Evolutionary conservation across 2,329 filamentous ascomycete genomes (phyloP).

Genomic region (Arthrobotrys musiformis): DNA sequence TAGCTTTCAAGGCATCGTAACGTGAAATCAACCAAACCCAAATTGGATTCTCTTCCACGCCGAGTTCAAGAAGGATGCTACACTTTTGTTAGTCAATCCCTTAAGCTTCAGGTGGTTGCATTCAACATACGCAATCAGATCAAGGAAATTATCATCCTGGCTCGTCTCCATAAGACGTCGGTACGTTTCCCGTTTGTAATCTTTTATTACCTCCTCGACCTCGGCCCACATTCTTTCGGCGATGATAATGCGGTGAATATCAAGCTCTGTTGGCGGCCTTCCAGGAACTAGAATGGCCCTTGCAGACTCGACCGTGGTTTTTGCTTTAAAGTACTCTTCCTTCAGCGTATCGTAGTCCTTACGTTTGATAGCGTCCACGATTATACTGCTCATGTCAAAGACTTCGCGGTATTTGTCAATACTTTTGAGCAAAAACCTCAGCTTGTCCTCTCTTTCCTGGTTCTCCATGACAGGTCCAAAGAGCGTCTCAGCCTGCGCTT

Average conservation of each 20-base stretch:
- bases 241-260: conserved; percentile 86
- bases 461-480: conserved; percentile 95
- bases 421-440: conserved; percentile 79
- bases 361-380: conserved; percentile 86
- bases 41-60: conserved; percentile 94
- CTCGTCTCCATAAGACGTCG: conserved; percentile 72
- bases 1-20: conserved; percentile 87
- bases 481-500: conserved; percentile 93
- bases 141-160: conserved; percentile 81
- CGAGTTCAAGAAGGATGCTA: conserved; percentile 83
- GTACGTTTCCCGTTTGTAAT: conserved; percentile 91
- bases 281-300: conserved; percentile 71
- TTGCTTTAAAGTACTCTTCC: conserved; percentile 86
- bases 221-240: conserved; percentile 96
- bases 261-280: conserved; percentile 75
- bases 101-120: neutral
- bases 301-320: conserved; percentile 81
- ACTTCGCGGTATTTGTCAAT: conserved; percentile 83
- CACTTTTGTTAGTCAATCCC: neutral
- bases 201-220: conserved; percentile 84
- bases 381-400: conserved; percentile 79
- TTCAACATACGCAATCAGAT: conserved; percentile 74
- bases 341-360: conserved; percentile 89
- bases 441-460: conserved; percentile 85
- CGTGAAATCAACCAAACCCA: conserved; percentile 94